These are phyloP conservation scores for Paraphoma sp. DNA, from an alignment of 2,329 filamentous ascomycete genomes.

Conservation along the genomic window DNA sequence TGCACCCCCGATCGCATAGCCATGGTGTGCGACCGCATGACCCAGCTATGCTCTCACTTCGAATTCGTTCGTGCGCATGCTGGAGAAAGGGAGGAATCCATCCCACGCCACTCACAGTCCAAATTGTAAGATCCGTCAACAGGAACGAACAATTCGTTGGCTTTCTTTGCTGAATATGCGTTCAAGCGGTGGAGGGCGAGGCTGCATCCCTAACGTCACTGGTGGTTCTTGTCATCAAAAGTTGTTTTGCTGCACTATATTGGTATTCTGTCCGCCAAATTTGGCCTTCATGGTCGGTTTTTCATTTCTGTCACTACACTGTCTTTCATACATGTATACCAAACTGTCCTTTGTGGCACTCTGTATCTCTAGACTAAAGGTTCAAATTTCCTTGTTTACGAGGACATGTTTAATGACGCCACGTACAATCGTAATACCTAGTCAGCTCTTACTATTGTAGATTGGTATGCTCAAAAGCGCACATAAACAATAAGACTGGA, in stretches of 20 bases:
- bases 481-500: no score
- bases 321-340: neutral
- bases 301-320: neutral
- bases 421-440: no score
- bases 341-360: neutral
- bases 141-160: neutral
- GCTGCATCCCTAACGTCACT: neutral
- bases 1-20: neutral
- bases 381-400: neutral
- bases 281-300: neutral
- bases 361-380: neutral
- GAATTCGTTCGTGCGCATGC: no score
- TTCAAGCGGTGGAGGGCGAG: no score
- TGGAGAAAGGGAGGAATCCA: no score
- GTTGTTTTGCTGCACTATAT: neutral
- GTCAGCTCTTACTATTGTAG: no score
- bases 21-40: no score
- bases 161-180: no score
- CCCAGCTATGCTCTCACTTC: no score
- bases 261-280: no score
- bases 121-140: neutral
- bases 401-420: neutral
- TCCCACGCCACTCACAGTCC: neutral
- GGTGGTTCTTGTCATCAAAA: neutral
- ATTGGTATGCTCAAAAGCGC: no score